Evolutionary conservation across 2,329 filamentous ascomycete species (phyloP), one percentile per base, ranked within the genome.

Genomic region (Colletotrichum orbiculare): DNA sequence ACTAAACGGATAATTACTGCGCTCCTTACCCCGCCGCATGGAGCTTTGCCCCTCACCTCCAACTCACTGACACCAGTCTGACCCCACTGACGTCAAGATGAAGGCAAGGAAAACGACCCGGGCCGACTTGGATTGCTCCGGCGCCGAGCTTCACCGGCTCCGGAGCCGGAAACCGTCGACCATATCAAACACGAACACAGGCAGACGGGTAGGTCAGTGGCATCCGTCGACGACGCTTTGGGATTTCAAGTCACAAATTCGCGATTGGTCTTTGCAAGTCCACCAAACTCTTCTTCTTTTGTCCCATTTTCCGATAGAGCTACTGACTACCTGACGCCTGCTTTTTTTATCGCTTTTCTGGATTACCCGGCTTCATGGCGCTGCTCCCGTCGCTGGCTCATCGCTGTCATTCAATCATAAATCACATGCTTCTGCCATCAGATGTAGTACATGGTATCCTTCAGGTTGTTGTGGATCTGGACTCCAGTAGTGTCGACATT

Each of bases 361-460:
- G 5, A 25, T 25, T 25, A 25, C 25, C 25, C 25, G 25, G 25
- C 25, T 25, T 25, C 25, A 25, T 25, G 25, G 25, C 25, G 25
- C 25, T 25, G 25, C 25, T 25, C 25, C 25, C 25, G 25, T 25
- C 25, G 25, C 25, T 25, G 25, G 25, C 25, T 25, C 25, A 46
- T 46, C 13, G 8, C 10, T 13, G 42, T 45, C 12, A 15, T 46
- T 15, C 43, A 46, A 33, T 41, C 38, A 41, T 10, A 13, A 8
- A 13, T 13, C 13, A 9, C 13, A 13, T 10, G 38, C 38, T 13
- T 41, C 9, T 9, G 38, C 13, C 9, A 41, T 41, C 69, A 87
- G 57, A 87, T 84, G 73, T 87, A 88, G 71, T 83, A 87, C 85
- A 88, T 88, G 4, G 78, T 78, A 54, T 87, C 71, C 48, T 66